These are phyloP conservation scores for Leishmania arabica DNA, from an alignment of 208 protist genomes.

Conservation along the genomic window DNA sequence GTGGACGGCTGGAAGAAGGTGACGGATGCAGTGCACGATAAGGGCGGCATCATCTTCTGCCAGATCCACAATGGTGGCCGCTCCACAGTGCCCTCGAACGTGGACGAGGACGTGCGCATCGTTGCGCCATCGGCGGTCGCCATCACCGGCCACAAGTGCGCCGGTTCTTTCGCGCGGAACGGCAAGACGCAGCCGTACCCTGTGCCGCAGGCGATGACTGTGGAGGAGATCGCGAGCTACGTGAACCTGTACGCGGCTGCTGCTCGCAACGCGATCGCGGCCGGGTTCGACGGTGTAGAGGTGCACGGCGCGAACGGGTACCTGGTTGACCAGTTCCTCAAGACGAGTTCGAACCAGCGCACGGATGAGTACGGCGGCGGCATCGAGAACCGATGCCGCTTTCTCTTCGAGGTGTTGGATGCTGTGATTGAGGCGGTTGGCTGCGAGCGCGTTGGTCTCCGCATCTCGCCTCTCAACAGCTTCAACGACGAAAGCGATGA, in stretches of 20 bases:
- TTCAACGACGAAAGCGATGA: conserved; percentile 41
- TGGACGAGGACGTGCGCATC: conserved; percentile 31
- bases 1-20: conserved; percentile 68
- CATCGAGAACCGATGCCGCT: conserved; percentile 74
- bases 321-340: conserved; percentile 89
- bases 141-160: conserved; percentile 35
- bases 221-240: conserved; percentile 60
- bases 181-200: conserved; percentile 36
- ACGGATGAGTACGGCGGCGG: conserved; percentile 90
- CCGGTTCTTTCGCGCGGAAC: conserved; percentile 13
- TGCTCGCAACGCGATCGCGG: conserved; percentile 66
- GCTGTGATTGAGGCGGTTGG: conserved; percentile 49
- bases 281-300: conserved; percentile 92
- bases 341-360: conserved; percentile 64
- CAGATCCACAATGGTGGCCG: conserved; percentile 74
- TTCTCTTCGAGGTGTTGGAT: conserved; percentile 78
- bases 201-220: conserved; percentile 44
- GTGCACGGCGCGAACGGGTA: conserved; percentile 93
- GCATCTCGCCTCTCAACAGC: conserved; percentile 64
- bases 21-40: conserved; percentile 73
- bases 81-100: conserved; percentile 37
- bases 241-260: conserved; percentile 65
- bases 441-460: conserved; percentile 46
- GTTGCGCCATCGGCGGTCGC: conserved; percentile 29
- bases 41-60: conserved; percentile 62